Evolutionary conservation across 345 rosid genomes (phyloP), one percentile per base, ranked within the genome.

Genomic region (Acer saccharum): DNA sequence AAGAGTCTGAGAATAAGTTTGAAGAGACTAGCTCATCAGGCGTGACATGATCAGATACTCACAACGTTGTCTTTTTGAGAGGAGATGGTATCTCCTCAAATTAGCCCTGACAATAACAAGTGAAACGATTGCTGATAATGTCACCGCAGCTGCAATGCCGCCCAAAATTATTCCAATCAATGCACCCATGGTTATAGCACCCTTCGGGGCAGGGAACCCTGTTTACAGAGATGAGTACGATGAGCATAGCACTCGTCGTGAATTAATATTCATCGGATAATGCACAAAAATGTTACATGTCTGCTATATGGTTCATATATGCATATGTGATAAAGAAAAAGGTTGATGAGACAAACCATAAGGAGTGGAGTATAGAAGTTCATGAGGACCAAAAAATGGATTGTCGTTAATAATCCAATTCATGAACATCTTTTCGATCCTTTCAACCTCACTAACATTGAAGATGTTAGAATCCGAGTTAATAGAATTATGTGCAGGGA

Each of bases 311-410:
- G 65, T 65, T 65, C 27, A 52, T 75, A 13, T 65, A 13, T 10
- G 27, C 29, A 23, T 21, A 13, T 3, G 39, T 16, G 32, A 43
- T 14, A 16, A 43, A 7, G 21, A 60, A 54, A 14, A 43, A 43
- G 46, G 46, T 43, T 43, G 9, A 43, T 43, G 46, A 43, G 46
- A 43, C 46, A 9, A 8, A 43, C 46, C 46, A 43, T 43, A 43
- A 35, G 39, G 46, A 43, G 11, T 9, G 46, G 2, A 85, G 83
- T 80, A 74, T 74, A 93, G 79, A 78, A 96, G 95, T 81, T 96
- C 99, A 61, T 92, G 90, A 29, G 98, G 98, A 43, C 99, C 99
- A 84, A 90, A 96, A 69, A 91, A 20, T 2, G 87, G 93, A 61
- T 78, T 87, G 65, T 90, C 94, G 27, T 44, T 78, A 75, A 95